Evolutionary conservation across 2,329 filamentous ascomycete species (phyloP).

Genomic region (Zasmidium cellare): DNA sequence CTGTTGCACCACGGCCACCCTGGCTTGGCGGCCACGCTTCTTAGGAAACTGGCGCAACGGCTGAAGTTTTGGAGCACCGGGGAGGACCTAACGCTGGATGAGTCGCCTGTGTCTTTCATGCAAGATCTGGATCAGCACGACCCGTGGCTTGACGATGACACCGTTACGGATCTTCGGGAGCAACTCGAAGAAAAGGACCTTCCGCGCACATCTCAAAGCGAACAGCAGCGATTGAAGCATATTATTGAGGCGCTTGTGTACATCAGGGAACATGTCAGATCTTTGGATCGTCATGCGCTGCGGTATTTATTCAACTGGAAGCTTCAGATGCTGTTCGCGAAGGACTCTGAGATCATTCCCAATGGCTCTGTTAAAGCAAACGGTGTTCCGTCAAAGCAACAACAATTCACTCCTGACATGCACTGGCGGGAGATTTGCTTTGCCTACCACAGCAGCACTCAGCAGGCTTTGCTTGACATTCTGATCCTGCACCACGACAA

Average conservation of each 20-base stretch:
- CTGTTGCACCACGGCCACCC: slow-evolving; percentile 81
- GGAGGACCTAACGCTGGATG: slow-evolving; percentile 70
- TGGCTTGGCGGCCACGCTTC: slow-evolving; percentile 67
- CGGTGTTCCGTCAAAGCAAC: slow-evolving; percentile 2
- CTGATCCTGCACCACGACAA: slow-evolving; percentile 72
- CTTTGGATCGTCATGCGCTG: slow-evolving; percentile 29
- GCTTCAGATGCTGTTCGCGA: slow-evolving; percentile 21
- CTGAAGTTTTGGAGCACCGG: slow-evolving; percentile 83
- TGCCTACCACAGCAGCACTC: slow-evolving; percentile 69
- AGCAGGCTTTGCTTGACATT: slow-evolving; percentile 81
- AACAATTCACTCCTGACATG: slow-evolving; percentile 43
- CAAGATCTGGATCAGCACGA: slow-evolving; percentile 37
- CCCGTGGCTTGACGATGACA: slow-evolving; percentile 18
- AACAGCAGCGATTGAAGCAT: slow-evolving; percentile 27
- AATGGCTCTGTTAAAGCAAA: slow-evolving; percentile 30
- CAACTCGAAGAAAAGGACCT: slow-evolving; percentile 53
- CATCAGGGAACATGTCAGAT: slow-evolving; percentile 26
- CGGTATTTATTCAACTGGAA: slow-evolving; percentile 36
- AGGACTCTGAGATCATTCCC: slow-evolving; percentile 1
- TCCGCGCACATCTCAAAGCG: slow-evolving; percentile 24
- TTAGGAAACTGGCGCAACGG: slow-evolving; percentile 70
- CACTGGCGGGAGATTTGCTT: slow-evolving; percentile 76
- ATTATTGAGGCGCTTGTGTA: slow-evolving; percentile 29
- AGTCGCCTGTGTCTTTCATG: slow-evolving; percentile 9
- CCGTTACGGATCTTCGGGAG: slow-evolving; percentile 26